These are phyloP conservation scores for Cyberlindnera mississippiensis DNA, from an alignment of 805 yeast species.

Conservation along the genomic window DNA sequence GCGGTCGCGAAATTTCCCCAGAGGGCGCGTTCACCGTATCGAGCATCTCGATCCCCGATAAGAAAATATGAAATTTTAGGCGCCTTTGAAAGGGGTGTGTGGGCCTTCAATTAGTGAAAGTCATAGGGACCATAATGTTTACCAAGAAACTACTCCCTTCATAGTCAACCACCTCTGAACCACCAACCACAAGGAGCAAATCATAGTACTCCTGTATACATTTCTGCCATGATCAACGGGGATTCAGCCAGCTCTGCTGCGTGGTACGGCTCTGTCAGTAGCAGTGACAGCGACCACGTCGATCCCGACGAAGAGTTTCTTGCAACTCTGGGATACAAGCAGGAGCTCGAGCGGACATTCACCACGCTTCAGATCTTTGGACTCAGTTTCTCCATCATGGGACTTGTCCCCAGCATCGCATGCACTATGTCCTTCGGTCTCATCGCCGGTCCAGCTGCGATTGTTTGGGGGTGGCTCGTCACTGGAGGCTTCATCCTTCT, in stretches of 20 bases:
- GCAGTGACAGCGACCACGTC: conserved; percentile 2
- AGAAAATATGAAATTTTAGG: not conserved
- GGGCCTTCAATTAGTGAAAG: no score
- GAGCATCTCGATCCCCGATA: conserved; percentile 5
- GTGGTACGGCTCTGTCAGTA: not conserved
- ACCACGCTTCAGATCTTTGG: conserved; percentile 60
- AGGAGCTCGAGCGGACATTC: conserved; percentile 56
- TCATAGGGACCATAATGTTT: no score
- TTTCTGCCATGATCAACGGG: not conserved
- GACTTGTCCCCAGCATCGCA: conserved; percentile 56
- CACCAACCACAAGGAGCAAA: not conserved
- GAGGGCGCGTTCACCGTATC: conserved; percentile 5
- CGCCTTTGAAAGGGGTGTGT: no score
- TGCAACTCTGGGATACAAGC: conserved; percentile 54
- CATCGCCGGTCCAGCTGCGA: conserved; percentile 51
- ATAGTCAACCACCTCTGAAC: not conserved
- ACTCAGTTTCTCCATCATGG: conserved; percentile 64
- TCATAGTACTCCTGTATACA: not conserved
- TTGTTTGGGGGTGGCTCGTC: conserved; percentile 68
- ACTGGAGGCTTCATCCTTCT: conserved; percentile 49
- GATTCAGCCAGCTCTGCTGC: conserved; percentile 1
- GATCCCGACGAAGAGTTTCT: conserved; percentile 16
- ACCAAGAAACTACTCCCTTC: no score
- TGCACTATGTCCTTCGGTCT: conserved; percentile 47
- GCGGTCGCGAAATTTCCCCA: not conserved